Evolutionary conservation across 208 protist species (phyloP).

Genomic region (Angomonas deanei): DNA sequence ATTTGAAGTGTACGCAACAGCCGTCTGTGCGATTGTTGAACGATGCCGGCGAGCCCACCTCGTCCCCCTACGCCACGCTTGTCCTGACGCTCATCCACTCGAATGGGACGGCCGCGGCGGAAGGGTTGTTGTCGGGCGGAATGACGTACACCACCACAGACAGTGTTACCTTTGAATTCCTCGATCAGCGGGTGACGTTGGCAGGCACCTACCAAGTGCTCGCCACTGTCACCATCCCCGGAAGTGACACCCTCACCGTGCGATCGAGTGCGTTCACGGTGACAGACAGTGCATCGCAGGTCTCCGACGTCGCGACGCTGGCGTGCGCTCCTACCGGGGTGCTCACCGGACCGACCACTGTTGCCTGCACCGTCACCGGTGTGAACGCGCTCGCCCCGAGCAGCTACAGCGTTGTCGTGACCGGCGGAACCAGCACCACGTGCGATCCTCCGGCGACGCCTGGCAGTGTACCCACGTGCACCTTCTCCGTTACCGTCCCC

Average conservation of each 20-base stretch:
- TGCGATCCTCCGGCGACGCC: conserved; percentile 19
- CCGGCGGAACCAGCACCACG: conserved; percentile 36
- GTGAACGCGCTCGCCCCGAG: conserved; percentile 17
- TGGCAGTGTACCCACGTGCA: conserved; percentile 28
- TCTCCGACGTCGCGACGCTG: conserved; percentile 23
- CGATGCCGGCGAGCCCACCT: conserved; percentile 20
- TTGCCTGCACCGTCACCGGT: conserved; percentile 42
- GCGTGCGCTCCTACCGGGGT: conserved; percentile 52
- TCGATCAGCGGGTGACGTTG: conserved; percentile 35
- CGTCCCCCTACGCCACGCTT: conserved; percentile 37
- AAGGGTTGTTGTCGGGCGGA: conserved; percentile 29
- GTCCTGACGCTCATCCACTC: conserved; percentile 33
- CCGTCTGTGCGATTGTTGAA: conserved; percentile 54
- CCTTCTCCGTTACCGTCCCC: conserved; percentile 59
- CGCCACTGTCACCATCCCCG: conserved; percentile 49
- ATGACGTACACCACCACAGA: conserved; percentile 27
- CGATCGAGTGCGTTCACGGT: conserved; percentile 44
- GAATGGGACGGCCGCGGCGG: conserved; percentile 22
- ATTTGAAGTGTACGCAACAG: conserved; percentile 44
- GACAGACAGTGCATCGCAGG: conserved; percentile 2
- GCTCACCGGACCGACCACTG: conserved; percentile 10
- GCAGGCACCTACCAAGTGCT: conserved; percentile 53
- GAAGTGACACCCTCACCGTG: conserved; percentile 27
- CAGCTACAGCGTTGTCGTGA: conserved; percentile 47
- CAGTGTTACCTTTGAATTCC: conserved; percentile 56